phyloP scores from a whole-genome alignment of 176 grass and related monocot species.

The Bolboschoenus planiculmis region DNA sequence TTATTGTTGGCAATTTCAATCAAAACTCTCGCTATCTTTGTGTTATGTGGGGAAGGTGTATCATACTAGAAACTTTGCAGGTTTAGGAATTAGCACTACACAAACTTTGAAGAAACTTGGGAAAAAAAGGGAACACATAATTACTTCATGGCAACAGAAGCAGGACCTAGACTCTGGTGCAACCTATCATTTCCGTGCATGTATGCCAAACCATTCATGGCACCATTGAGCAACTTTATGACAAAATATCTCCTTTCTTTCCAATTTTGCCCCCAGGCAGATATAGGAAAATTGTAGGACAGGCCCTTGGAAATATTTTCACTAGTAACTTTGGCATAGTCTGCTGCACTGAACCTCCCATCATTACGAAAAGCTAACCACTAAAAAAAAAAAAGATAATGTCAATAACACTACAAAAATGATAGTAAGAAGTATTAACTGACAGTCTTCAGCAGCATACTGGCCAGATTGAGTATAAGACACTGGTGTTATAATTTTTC shows the following conservation, averaged over 20 bases:
- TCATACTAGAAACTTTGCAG: neutral
- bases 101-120: neutral
- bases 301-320: slow-evolving; percentile 43
- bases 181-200: slow-evolving; percentile 85
- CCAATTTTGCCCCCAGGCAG: slow-evolving; percentile 47
- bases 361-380: slow-evolving; percentile 86
- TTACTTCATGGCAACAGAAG: slow-evolving; percentile 89
- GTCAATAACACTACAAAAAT: neutral
- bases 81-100: neutral
- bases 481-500: neutral
- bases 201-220: slow-evolving; percentile 62
- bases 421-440: neutral
- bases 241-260: slow-evolving; percentile 71
- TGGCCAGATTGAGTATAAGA: neutral
- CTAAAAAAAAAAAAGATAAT: slow-evolving; percentile 21
- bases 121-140: neutral
- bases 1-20: neutral
- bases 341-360: slow-evolving; percentile 79
- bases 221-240: slow-evolving; percentile 80
- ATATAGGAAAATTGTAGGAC: slow-evolving; percentile 32
- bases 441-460: neutral
- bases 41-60: neutral
- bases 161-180: slow-evolving; percentile 88
- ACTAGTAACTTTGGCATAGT: slow-evolving; percentile 63
- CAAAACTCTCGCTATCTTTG: neutral